A percentile compares a stretch with the other conserved stretches of the same genome.
phyloP scores from a whole-genome alignment of 257 asterid genomes.

The Solanum dulcamara region DNA sequence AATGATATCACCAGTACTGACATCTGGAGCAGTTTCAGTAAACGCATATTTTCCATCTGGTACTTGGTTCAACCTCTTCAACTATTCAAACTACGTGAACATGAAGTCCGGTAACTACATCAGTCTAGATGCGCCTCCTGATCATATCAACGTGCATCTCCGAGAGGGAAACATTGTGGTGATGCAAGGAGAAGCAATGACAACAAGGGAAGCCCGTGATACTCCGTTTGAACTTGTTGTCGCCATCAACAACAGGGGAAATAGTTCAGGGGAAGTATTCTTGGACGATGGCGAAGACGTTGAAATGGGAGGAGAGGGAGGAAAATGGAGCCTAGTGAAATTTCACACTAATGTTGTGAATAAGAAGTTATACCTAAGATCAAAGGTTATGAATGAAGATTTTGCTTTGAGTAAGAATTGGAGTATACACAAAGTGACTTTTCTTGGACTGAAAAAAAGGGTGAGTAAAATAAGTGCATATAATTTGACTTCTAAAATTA shows the following conservation, averaged over 20 bases:
- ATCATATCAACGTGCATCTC: slow-evolving; percentile 46
- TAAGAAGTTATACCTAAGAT: background rate
- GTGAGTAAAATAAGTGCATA: background rate
- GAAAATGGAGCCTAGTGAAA: slow-evolving; percentile 26
- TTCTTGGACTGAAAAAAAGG: background rate
- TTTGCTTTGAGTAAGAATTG: slow-evolving; percentile 1
- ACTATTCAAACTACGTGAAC: slow-evolving; percentile 26
- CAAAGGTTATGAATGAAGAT: background rate
- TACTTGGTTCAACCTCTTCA: slow-evolving; percentile 53
- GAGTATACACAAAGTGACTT: background rate
- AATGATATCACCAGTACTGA: slow-evolving; percentile 45
- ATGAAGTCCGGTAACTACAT: slow-evolving; percentile 16
- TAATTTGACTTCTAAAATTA: background rate
- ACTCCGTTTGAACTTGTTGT: slow-evolving; percentile 38
- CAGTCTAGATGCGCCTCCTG: slow-evolving; percentile 37
- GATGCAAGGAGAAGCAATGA: slow-evolving; percentile 59
- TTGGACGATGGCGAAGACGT: slow-evolving; percentile 51
- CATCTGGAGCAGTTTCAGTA: slow-evolving; percentile 25
- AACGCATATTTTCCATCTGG: slow-evolving; percentile 52
- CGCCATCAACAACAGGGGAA: slow-evolving; percentile 12
- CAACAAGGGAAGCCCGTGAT: slow-evolving; percentile 31
- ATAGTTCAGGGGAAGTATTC: slow-evolving; percentile 40
- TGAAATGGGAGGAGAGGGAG: slow-evolving; percentile 34
- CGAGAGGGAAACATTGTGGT: slow-evolving; percentile 34
- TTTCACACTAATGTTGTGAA: background rate